Percentiles rank a stretch among this genome's conserved stretches.
phyloP scores from a whole-genome alignment of 345 rosid genomes.

The Salix exigua region DNA sequence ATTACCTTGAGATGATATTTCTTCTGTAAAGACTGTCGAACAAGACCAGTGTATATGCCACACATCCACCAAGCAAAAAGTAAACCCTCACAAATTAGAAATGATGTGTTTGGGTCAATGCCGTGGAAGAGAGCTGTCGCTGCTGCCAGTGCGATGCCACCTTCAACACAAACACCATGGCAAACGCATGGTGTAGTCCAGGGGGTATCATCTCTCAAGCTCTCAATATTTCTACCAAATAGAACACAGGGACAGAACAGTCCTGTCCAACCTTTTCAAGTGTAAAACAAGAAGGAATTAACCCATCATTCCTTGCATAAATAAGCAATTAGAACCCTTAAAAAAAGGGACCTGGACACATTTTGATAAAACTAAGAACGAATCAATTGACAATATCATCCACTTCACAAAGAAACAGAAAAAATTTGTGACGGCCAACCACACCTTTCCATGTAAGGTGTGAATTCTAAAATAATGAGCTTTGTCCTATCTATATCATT shows the following conservation, averaged over 20 bases:
- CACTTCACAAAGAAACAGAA: not conserved
- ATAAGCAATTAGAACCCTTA: not conserved
- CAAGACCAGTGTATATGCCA: slow-evolving; percentile 89
- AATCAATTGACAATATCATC: not conserved
- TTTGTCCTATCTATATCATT: not conserved
- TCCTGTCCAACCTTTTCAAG: slow-evolving; percentile 68
- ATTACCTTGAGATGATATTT: slow-evolving; percentile 89
- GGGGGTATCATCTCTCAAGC: slow-evolving; percentile 65
- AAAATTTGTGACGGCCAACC: not conserved
- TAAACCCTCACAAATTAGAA: slow-evolving; percentile 83
- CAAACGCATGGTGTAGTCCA: slow-evolving; percentile 85
- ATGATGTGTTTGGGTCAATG: slow-evolving; percentile 66
- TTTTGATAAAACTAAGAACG: not conserved
- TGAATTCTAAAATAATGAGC: not conserved
- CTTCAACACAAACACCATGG: slow-evolving; percentile 79
- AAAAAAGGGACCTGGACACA: not conserved
- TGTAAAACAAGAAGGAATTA: not conserved
- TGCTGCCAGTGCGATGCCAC: slow-evolving; percentile 71
- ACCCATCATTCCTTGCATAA: not conserved
- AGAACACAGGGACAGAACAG: slow-evolving; percentile 88
- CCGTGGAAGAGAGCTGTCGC: slow-evolving; percentile 67
- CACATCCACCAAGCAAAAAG: slow-evolving; percentile 98
- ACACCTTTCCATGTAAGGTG: not conserved
- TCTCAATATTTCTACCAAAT: slow-evolving; percentile 82
- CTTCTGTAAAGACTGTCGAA: slow-evolving; percentile 71